These are phyloP conservation scores for Aspergillus intermedius DNA, from an alignment of 2,329 filamentous ascomycete genomes.

Conservation along the genomic window DNA sequence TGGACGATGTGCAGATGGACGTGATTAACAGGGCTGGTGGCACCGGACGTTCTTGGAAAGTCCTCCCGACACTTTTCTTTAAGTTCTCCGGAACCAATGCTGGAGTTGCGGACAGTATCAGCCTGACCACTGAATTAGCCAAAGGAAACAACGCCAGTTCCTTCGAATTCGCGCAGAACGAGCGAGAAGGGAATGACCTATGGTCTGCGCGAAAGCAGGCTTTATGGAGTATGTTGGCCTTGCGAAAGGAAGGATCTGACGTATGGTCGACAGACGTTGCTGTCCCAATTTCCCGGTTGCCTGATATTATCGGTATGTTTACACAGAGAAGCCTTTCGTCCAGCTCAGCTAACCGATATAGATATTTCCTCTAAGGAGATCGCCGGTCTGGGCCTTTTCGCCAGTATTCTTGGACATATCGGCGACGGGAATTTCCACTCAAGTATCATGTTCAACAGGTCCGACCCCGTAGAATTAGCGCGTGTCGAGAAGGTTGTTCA, in stretches of 20 bases:
- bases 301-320: conserved; percentile 53
- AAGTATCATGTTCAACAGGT: conserved; percentile 78
- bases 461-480: conserved; percentile 60
- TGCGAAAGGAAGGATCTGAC: conserved; percentile 50
- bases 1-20: conserved; percentile 58
- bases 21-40: conserved; percentile 61
- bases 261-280: conserved; percentile 59
- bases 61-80: conserved; percentile 39
- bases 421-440: conserved; percentile 95
- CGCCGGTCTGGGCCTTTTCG: conserved; percentile 77
- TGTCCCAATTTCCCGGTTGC: conserved; percentile 54
- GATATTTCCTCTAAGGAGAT: conserved; percentile 85
- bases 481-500: conserved; percentile 77
- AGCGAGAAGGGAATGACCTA: conserved; percentile 49
- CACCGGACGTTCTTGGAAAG: conserved; percentile 45
- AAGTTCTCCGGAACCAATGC: conserved; percentile 68
- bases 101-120: conserved; percentile 72
- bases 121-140: conserved; percentile 61
- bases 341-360: conserved; percentile 29
- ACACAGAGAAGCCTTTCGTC: not conserved
- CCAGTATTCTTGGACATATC: conserved; percentile 81
- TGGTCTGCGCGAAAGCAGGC: conserved; percentile 58
- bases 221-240: conserved; percentile 55
- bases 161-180: conserved; percentile 51
- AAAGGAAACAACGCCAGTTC: conserved; percentile 51